A percentile compares a stretch with the other conserved stretches of the same genome.
phyloP scores from a whole-genome alignment of 768 basidiomycete species.

The Hygrocybe punicea region DNA sequence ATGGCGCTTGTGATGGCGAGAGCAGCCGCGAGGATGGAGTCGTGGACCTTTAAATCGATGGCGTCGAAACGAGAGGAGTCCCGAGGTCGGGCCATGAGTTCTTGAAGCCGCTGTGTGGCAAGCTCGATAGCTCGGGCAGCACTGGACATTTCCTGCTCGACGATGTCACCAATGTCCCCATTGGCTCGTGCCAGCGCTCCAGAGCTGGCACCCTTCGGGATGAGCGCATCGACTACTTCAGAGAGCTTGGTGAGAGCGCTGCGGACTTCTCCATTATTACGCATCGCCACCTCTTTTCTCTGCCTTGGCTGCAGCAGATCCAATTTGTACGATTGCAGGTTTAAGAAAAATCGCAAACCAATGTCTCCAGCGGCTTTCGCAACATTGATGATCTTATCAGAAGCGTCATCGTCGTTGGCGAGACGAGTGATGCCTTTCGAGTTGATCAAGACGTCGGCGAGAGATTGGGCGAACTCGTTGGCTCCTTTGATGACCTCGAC shows the following conservation, averaged over 20 bases:
- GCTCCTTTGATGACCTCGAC: conserved; percentile 98
- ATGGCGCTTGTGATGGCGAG: conserved; percentile 96
- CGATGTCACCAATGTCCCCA: conserved; percentile 93
- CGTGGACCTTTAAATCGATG: conserved; percentile 94
- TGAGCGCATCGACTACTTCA: conserved; percentile 78
- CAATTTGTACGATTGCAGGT: conserved; percentile 93
- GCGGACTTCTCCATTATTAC: conserved; percentile 86
- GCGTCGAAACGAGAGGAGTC: conserved; percentile 86
- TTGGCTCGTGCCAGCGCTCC: conserved; percentile 70
- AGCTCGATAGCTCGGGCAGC: conserved; percentile 91
- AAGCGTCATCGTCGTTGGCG: conserved; percentile 84
- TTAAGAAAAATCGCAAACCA: conserved; percentile 89
- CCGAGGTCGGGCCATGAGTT: conserved; percentile 86
- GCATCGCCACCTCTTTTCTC: conserved; percentile 82
- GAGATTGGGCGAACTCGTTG: conserved; percentile 91
- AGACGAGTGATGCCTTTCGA: conserved; percentile 95
- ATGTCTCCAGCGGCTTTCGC: conserved; percentile 87
- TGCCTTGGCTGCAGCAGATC: conserved; percentile 71
- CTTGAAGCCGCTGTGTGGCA: conserved; percentile 85
- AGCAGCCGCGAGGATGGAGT: conserved; percentile 90
- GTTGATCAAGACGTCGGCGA: conserved; percentile 88
- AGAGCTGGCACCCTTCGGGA: conserved; percentile 78
- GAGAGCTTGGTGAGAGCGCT: conserved; percentile 79
- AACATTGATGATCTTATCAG: conserved; percentile 81
- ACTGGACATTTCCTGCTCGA: conserved; percentile 93